phyloP scores from a whole-genome alignment of 2,329 filamentous ascomycete genomes.

The Fusarium hainanense region DNA sequence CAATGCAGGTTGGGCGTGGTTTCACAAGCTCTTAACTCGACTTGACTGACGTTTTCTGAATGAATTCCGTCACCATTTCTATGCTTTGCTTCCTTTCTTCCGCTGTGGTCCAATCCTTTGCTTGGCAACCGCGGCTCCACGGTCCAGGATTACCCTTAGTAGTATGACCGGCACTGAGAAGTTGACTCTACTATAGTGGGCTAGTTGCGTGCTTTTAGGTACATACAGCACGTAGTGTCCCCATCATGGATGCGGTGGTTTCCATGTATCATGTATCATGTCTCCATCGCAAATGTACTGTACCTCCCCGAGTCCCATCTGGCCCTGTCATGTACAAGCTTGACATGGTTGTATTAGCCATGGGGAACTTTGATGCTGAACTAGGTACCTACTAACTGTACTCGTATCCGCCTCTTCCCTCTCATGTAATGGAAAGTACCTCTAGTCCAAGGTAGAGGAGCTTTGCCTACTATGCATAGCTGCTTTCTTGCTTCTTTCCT shows the following conservation, averaged over 20 bases:
- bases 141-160: background rate
- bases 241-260: slow-evolving; percentile 24
- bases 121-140: slow-evolving; percentile 24
- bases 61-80: slow-evolving; percentile 36
- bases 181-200: slow-evolving; percentile 8
- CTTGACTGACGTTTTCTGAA: slow-evolving; percentile 16
- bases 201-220: slow-evolving; percentile 33
- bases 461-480: slow-evolving; percentile 10
- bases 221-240: slow-evolving; percentile 28
- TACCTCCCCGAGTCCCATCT: slow-evolving; percentile 11
- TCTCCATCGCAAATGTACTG: slow-evolving; percentile 29
- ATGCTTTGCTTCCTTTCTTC: slow-evolving; percentile 16
- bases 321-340: slow-evolving; percentile 4
- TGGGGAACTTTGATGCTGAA: slow-evolving; percentile 17
- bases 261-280: slow-evolving; percentile 39
- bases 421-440: slow-evolving; percentile 39
- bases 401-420: slow-evolving; percentile 31
- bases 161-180: slow-evolving; percentile 24
- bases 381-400: slow-evolving; percentile 3
- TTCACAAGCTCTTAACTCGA: background rate
- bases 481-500: slow-evolving; percentile 18
- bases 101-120: slow-evolving; percentile 1
- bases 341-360: slow-evolving; percentile 40
- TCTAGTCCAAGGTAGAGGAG: slow-evolving; percentile 28
- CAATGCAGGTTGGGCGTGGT: background rate